Conservation (phyloP, 495 filamentous ascomycete species). For the Aspergillus affinis region DNA sequence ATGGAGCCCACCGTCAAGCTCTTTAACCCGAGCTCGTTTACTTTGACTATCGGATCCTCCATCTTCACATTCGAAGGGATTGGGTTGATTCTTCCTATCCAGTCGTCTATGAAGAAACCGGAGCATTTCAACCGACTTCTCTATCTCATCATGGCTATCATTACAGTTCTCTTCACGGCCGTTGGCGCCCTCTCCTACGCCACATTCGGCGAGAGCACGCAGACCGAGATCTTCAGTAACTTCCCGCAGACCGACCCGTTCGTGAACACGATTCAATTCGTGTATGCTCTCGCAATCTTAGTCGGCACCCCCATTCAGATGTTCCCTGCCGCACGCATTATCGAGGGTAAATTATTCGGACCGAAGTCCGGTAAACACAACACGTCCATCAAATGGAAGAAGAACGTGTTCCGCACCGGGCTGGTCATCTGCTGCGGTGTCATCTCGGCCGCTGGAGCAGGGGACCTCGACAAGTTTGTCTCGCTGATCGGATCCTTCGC, state of each 20-base stretch:
- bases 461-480: slow-evolving; percentile 90
- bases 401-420: slow-evolving; percentile 84
- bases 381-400: slow-evolving; percentile 90
- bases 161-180: slow-evolving; percentile 76
- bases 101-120: slow-evolving; percentile 84
- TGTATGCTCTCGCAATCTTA: slow-evolving; percentile 87
- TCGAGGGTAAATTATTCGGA: slow-evolving; percentile 58
- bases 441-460: slow-evolving; percentile 83
- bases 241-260: slow-evolving; percentile 83
- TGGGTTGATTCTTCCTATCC: slow-evolving; percentile 90
- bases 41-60: slow-evolving; percentile 88
- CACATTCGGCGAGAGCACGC: slow-evolving; percentile 81
- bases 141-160: slow-evolving; percentile 81
- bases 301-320: slow-evolving; percentile 87
- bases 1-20: slow-evolving; percentile 69
- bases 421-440: slow-evolving; percentile 74
- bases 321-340: slow-evolving; percentile 82
- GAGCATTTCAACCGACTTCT: slow-evolving; percentile 80
- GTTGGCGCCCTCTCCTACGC: slow-evolving; percentile 93
- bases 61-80: slow-evolving; percentile 97
- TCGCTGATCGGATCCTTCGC: slow-evolving; percentile 91
- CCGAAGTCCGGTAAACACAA: slow-evolving; percentile 83
- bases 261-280: slow-evolving; percentile 86
- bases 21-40: slow-evolving; percentile 83
- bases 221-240: slow-evolving; percentile 90